A percentile compares a stretch with the other conserved stretches of the same genome.
Conservation (phyloP, 1,139 yeast species). For the Debaryomycetaceae sp. region DNA sequence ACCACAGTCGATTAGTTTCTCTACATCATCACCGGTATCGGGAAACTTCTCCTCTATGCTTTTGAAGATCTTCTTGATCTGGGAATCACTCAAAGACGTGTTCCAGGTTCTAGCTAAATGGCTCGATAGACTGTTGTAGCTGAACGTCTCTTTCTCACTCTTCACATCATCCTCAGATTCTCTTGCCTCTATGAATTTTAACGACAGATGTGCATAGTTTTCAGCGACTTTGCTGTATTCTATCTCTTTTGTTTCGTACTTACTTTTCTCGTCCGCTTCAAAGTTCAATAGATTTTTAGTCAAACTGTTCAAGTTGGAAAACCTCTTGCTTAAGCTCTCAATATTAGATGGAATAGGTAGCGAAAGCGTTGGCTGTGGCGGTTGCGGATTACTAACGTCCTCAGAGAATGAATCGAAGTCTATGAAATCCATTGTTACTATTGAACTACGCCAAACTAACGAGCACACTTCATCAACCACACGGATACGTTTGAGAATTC, state of each 20-base stretch:
- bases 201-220: conserved; percentile 37
- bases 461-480: no score
- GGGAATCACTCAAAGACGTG: conserved; percentile 44
- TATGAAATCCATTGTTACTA: conserved; percentile 36
- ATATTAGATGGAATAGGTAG: conserved; percentile 41
- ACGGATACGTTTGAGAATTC: background rate
- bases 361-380: conserved; percentile 43
- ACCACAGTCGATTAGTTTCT: conserved; percentile 48
- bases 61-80: conserved; percentile 46
- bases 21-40: conserved; percentile 24
- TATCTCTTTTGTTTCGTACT: conserved; percentile 6
- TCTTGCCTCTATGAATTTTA: conserved; percentile 15
- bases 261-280: conserved; percentile 10
- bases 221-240: conserved; percentile 24
- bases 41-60: conserved; percentile 40
- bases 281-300: conserved; percentile 27
- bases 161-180: background rate
- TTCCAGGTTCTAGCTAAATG: conserved; percentile 52
- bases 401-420: conserved; percentile 37
- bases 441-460: background rate
- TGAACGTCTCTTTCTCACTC: conserved; percentile 1
- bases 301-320: conserved; percentile 32
- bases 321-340: conserved; percentile 32
- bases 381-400: conserved; percentile 32
- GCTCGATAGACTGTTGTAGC: conserved; percentile 29